A percentile compares a stretch with the other conserved stretches of the same genome.
Conservation (phyloP, 805 yeast genomes). For the Barnettozyma vustinii region DNA sequence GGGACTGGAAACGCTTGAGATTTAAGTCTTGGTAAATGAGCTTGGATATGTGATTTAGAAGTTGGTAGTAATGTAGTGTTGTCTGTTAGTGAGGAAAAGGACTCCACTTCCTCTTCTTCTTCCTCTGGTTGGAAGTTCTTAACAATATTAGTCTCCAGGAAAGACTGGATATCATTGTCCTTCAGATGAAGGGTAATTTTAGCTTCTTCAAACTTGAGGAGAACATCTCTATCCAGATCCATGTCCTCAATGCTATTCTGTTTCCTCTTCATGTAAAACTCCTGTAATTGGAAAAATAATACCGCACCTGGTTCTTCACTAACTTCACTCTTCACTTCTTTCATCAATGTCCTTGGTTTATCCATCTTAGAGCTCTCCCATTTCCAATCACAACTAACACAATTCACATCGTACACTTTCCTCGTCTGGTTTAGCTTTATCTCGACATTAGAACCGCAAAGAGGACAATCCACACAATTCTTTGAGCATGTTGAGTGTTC, state of each 20-base stretch:
- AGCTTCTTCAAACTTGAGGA: conserved; percentile 14
- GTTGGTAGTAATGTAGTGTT: conserved; percentile 1
- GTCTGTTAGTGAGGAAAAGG: not conserved
- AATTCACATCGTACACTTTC: conserved; percentile 11
- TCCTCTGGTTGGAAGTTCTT: not conserved
- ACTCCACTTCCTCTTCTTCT: not conserved
- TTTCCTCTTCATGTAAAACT: conserved; percentile 16
- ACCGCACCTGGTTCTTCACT: conserved; percentile 2
- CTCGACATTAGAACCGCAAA: conserved; percentile 13
- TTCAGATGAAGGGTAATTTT: conserved; percentile 5
- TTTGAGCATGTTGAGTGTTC: conserved; percentile 22
- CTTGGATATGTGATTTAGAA: conserved; percentile 5
- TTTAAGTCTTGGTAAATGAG: conserved; percentile 2
- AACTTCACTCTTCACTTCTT: conserved; percentile 11
- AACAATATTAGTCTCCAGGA: conserved; percentile 11
- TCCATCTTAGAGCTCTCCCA: conserved; percentile 13
- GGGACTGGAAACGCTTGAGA: conserved; percentile 12
- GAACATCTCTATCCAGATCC: conserved; percentile 13
- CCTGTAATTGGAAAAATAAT: conserved; percentile 17
- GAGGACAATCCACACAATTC: conserved; percentile 26
- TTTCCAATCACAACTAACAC: conserved; percentile 15
- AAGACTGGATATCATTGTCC: conserved; percentile 12
- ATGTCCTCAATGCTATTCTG: conserved; percentile 9
- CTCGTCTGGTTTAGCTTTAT: conserved; percentile 9
- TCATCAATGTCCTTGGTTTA: conserved; percentile 14